These are phyloP conservation scores for Diaporthe vaccinii DNA, from an alignment of 2,329 filamentous ascomycete species.

Conservation along the genomic window DNA sequence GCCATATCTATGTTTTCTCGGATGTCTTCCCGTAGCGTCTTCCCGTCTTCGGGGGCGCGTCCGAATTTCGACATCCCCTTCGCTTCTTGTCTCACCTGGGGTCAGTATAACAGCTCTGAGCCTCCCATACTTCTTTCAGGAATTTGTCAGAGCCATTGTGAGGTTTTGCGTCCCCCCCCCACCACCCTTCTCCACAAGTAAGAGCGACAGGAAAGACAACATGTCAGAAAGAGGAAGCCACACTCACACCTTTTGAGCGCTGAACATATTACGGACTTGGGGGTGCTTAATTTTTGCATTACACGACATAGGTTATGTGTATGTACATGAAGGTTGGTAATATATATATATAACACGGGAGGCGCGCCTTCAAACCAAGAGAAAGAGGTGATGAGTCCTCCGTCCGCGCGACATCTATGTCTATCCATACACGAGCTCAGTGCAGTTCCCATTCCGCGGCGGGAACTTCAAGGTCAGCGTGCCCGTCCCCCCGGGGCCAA, in stretches of 20 bases:
- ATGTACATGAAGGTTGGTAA: constrained; percentile 18
- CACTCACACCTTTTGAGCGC: neutral
- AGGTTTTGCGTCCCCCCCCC: too few species aligned
- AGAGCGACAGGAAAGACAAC: neutral
- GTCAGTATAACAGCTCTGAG: neutral
- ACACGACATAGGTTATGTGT: neutral
- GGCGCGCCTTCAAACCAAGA: neutral
- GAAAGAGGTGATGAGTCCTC: neutral
- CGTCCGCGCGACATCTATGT: neutral
- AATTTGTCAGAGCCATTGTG: too few species aligned
- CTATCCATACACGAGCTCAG: constrained; percentile 14
- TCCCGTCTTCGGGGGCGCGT: neutral
- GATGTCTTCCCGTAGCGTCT: neutral
- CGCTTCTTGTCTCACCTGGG: neutral
- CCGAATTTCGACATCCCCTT: neutral
- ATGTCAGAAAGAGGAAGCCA: neutral
- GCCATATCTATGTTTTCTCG: neutral
- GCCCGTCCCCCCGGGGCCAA: neutral
- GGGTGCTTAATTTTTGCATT: neutral
- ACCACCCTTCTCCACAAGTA: neutral
- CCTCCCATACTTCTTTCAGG: neutral
- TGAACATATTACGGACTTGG: neutral
- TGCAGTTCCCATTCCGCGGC: neutral
- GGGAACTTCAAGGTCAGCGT: too few species aligned
- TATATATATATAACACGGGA: neutral